These are phyloP conservation scores for Periconia digitata DNA, from an alignment of 2,329 filamentous ascomycete species.

Conservation along the genomic window DNA sequence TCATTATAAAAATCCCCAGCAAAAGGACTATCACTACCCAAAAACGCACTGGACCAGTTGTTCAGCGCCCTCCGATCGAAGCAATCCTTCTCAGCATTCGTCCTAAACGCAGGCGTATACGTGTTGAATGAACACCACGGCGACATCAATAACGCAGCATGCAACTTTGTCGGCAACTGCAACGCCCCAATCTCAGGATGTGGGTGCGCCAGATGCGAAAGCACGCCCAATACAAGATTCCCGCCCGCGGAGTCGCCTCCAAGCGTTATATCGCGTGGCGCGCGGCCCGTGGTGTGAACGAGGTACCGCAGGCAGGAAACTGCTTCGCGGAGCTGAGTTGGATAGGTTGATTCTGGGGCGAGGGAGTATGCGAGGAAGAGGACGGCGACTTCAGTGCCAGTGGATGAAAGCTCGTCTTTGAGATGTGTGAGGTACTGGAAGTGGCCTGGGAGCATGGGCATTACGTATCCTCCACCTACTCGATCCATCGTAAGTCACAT, in stretches of 20 bases:
- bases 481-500: background rate
- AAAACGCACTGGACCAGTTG: conserved; percentile 53
- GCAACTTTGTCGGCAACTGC: conserved; percentile 46
- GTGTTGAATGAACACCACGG: conserved; percentile 61
- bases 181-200: conserved; percentile 55
- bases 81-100: conserved; percentile 56
- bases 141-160: conserved; percentile 56
- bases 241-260: conserved; percentile 58
- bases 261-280: conserved; percentile 48
- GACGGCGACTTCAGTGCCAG: conserved; percentile 50
- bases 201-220: conserved; percentile 59
- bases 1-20: conserved; percentile 58
- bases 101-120: conserved; percentile 44
- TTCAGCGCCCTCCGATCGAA: conserved; percentile 45
- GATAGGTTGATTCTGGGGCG: conserved; percentile 52
- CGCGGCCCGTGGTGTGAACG: conserved; percentile 38
- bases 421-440: conserved; percentile 53
- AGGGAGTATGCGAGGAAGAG: conserved; percentile 62
- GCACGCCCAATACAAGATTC: conserved; percentile 49
- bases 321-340: conserved; percentile 52
- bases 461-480: conserved; percentile 58
- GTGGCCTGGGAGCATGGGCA: conserved; percentile 52
- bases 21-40: conserved; percentile 49
- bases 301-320: conserved; percentile 49
- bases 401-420: conserved; percentile 40